Conservation (phyloP, 257 asterid genomes). For the Datura wrightii region DNA sequence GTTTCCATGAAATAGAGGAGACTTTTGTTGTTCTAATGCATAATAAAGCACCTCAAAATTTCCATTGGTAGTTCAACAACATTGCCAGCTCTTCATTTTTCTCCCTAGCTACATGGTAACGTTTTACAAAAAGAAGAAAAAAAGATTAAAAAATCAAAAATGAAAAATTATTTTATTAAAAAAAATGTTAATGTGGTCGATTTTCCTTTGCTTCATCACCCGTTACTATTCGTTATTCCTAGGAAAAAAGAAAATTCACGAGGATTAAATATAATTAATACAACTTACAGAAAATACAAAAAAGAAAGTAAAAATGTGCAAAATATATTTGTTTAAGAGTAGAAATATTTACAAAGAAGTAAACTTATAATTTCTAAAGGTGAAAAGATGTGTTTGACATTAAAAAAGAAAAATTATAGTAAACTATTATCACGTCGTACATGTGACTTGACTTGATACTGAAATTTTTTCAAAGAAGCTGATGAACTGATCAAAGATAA, state of each 20-base stretch:
- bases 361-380: neutral
- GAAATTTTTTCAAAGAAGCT: neutral
- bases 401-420: neutral
- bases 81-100: neutral
- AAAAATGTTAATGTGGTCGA: neutral
- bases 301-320: no score
- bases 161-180: no score
- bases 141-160: no score
- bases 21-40: neutral
- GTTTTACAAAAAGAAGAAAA: no score
- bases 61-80: neutral
- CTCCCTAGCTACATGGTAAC: neutral
- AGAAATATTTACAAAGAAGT: no score
- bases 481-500: neutral
- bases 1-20: constrained; percentile 4
- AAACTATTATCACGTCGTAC: neutral
- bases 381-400: constrained; percentile 13
- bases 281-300: no score
- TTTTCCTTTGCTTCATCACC: neutral
- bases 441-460: constrained; percentile 23
- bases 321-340: no score
- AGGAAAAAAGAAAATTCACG: no score
- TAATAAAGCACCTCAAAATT: neutral
- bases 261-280: no score
- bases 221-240: no score